phyloP scores from a whole-genome alignment of 495 filamentous ascomycete genomes.

The Daldinia bambusicola region DNA sequence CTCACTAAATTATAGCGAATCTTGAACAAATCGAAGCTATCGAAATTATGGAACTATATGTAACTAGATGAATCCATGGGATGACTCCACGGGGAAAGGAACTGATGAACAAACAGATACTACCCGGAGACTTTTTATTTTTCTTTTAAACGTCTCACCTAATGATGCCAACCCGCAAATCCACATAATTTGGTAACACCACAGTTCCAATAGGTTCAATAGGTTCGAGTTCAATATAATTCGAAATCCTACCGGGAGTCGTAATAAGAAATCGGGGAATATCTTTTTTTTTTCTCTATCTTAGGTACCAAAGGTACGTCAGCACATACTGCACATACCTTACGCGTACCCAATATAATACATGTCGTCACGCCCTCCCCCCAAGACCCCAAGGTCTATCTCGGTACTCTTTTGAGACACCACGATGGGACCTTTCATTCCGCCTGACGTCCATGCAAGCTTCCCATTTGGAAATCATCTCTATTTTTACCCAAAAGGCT shows the following conservation, averaged over 20 bases:
- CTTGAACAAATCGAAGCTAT: neutral
- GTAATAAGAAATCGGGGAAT: neutral
- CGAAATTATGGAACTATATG: constrained; percentile 1
- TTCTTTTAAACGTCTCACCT: constrained; percentile 11
- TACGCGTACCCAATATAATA: neutral
- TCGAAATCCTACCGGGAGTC: neutral
- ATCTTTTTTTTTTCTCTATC: too few relatives aligned
- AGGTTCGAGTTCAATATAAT: constrained; percentile 7
- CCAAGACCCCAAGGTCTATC: constrained; percentile 1
- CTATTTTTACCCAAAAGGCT: constrained; percentile 39
- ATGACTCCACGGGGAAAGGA: constrained; percentile 35
- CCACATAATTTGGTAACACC: neutral
- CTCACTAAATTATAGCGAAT: neutral
- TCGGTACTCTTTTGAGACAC: constrained; percentile 21
- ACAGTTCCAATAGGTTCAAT: neutral
- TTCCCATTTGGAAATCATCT: constrained; percentile 26
- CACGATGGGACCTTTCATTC: constrained; percentile 18
- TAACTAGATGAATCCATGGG: constrained; percentile 12
- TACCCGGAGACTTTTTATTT: constrained; percentile 29
- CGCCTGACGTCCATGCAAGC: constrained; percentile 13
- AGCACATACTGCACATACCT: neutral
- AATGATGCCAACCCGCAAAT: constrained; percentile 9
- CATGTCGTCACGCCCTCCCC: neutral
- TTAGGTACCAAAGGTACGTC: too few relatives aligned
- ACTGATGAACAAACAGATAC: constrained; percentile 11